Percentiles rank a stretch among this genome's conserved stretches.
These are phyloP conservation scores for Pilaira anomala DNA, from an alignment of 192 early-diverging fungal species.

Conservation along the genomic window DNA sequence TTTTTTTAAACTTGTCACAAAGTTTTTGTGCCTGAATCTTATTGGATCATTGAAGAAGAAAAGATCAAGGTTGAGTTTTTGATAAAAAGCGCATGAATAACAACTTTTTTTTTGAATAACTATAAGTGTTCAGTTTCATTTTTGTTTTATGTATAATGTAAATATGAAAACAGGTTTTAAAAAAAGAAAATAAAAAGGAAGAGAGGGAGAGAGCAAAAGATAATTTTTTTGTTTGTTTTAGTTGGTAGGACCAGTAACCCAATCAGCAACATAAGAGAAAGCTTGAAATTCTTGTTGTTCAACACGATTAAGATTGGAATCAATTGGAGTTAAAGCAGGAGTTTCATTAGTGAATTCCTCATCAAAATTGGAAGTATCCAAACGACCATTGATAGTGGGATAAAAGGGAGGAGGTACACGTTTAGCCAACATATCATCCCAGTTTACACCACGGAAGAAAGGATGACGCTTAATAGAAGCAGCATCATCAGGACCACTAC, in stretches of 20 bases:
- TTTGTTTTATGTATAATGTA: not conserved
- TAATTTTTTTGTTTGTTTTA: not conserved
- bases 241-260: conserved; percentile 45
- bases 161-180: not conserved
- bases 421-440: conserved; percentile 89
- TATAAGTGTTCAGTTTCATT: too few species aligned
- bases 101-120: too few species aligned
- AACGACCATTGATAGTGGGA: conserved; percentile 68
- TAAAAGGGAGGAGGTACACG: conserved; percentile 83
- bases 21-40: too few species aligned
- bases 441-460: conserved; percentile 93
- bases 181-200: not conserved
- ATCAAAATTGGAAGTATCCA: conserved; percentile 98
- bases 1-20: too few species aligned
- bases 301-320: conserved; percentile 70
- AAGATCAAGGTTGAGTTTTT: too few species aligned
- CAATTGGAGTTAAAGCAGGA: conserved; percentile 88
- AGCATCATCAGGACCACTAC: conserved; percentile 75
- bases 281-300: conserved; percentile 93
- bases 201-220: too few species aligned
- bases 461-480: conserved; percentile 92
- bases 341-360: conserved; percentile 91
- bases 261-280: conserved; percentile 91
- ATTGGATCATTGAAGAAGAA: too few species aligned
- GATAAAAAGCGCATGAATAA: too few species aligned